Percentiles rank a stretch among this genome's conserved stretches.
phyloP scores from a whole-genome alignment of 208 protist genomes.

The Acanthamoeba divionensis region DNA sequence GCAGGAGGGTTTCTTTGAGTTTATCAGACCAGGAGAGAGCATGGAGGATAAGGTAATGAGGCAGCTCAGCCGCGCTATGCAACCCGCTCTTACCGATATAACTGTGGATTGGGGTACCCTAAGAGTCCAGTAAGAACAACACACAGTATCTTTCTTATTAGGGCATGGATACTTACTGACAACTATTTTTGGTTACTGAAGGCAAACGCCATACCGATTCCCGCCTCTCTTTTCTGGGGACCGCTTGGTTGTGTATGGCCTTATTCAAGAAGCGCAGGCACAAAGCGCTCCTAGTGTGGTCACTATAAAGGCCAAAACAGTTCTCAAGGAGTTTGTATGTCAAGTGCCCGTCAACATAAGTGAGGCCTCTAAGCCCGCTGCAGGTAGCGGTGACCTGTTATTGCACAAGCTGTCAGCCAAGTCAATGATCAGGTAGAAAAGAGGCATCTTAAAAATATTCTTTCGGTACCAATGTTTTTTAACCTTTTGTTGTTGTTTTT shows the following conservation, averaged over 20 bases:
- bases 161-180: background rate
- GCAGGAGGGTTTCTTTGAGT: constrained; percentile 54
- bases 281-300: background rate
- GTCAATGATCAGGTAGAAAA: background rate
- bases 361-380: background rate
- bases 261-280: background rate
- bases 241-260: background rate
- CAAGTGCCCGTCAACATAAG: background rate
- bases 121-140: no score
- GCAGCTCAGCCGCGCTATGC: constrained; percentile 49
- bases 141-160: background rate
- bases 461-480: background rate
- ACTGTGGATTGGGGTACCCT: background rate
- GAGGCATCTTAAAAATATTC: background rate
- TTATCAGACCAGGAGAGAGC: constrained; percentile 38
- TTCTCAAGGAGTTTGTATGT: background rate
- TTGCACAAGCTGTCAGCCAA: background rate
- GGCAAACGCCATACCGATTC: background rate
- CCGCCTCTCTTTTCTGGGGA: constrained; percentile 19
- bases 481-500: background rate
- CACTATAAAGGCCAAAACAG: background rate
- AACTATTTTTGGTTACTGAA: background rate
- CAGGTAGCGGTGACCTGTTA: background rate
- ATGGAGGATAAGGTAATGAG: constrained; percentile 55
- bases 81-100: constrained; percentile 62